Base-by-base conservation (phyloP, 805 yeast genomes). In the Kluyveromyces aestuarii region DNA sequence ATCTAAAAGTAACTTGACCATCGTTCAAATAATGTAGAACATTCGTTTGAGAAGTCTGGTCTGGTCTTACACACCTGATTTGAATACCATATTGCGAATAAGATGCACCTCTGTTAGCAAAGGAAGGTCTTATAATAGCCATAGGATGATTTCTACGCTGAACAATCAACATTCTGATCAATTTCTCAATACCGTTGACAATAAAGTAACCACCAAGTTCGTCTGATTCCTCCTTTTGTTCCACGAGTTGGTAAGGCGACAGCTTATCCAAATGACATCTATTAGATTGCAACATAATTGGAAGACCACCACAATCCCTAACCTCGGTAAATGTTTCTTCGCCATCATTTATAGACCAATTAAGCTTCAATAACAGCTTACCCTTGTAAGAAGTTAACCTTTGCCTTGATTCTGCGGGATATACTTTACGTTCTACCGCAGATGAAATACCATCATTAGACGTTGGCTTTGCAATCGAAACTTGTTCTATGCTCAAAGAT, bases 61-160 rank as follows among this genome's bases (percentile, higher is more conserved):
- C 99, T 4, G 96, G 95, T 64, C 99, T 81, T 2, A 89, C 97
- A 52, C 84, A 80, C 71, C 99, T 81, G 52, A 93, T 84, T 72
- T 90, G 97, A 52, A 93, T 81, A 82, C 99, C 99, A 58, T 70
- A 93, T 51, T 82, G 81, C 39, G 96, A 74, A 70, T 93, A 93
- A 8, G 87, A 70, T 7, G 91, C 84, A 61, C 99, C 99, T 76
- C 99, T 84, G 71, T 89, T 89, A 45, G 83, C 84, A 63, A 91
- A 93, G 10, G 96, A 86, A 35, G 96, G 95, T 72, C 99, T 87
- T 51, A 89, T 84, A 60, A 93, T 81, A 11, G 98, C 98, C 96
- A 93, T 88, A 21, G 98, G 96, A 64, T 90, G 97, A 67, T 93
- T 93, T 69, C 99, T 80, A 68, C 98, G 83, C 71, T 91, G 99